Evolutionary conservation across 768 basidiomycete species (phyloP).

Genomic region (Suillus discolor): DNA sequence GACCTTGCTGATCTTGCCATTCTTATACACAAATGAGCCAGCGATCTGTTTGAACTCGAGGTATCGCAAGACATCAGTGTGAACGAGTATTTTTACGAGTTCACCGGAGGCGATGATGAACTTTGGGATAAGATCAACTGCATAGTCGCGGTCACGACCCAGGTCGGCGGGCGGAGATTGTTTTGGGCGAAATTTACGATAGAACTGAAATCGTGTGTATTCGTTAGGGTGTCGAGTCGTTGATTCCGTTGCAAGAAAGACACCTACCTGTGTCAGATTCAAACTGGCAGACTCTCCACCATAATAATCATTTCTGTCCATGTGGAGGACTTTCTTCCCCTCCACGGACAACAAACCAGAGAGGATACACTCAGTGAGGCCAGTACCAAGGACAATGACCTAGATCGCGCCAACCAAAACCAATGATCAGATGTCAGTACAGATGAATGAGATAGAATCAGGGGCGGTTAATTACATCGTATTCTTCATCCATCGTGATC

Average conservation of each 20-base stretch:
- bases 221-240: constrained; percentile 18
- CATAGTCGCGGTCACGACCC: constrained; percentile 97
- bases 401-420: constrained; percentile 32
- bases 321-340: constrained; percentile 99
- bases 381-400: constrained; percentile 95
- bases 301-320: constrained; percentile 99
- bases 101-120: constrained; percentile 99
- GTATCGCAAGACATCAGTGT: constrained; percentile 98
- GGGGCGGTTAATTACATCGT: constrained; percentile 66
- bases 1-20: constrained; percentile 96
- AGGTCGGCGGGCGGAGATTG: constrained; percentile 79
- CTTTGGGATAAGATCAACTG: constrained; percentile 97
- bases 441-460: constrained; percentile 9
- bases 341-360: constrained; percentile 98
- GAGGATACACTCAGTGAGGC: constrained; percentile 97
- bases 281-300: constrained; percentile 96
- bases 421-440: constrained; percentile 2
- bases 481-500: constrained; percentile 94
- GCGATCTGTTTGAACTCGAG: constrained; percentile 99
- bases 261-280: constrained; percentile 90
- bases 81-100: constrained; percentile 96
- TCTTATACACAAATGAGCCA: constrained; percentile 96
- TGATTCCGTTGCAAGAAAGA: background rate
- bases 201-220: constrained; percentile 61
- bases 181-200: constrained; percentile 89